Evolutionary conservation across 441 rosid genomes (phyloP), one percentile per base, ranked within the genome.

Genomic region (Pelargonium cotyledonis): DNA sequence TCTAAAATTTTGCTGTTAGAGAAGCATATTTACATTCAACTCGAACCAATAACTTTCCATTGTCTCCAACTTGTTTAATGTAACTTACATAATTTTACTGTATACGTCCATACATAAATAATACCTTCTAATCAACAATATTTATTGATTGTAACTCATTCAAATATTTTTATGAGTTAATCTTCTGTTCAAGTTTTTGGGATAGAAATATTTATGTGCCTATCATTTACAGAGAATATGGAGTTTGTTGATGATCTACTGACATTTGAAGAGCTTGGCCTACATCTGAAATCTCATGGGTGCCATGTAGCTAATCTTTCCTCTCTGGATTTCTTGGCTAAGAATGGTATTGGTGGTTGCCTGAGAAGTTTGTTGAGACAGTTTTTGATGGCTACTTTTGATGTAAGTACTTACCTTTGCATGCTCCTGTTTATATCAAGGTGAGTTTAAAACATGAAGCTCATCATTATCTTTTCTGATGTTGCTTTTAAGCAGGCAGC

Each of bases 261-360:
- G 77, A 89, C 99, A 44, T 92, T 89, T 64, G 77, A 90, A 76
- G 92, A 90, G 74, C 90, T 95, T 69, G 89, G 83, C 11, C 73
- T 74, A 44, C 86, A 85, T 72, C 81, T 95, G 79, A 90, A 82
- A 77, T 84, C 90, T 77, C 83, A 82, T 72, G 95, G 97, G 68
- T 89, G 87, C 67, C 89, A 84, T 72, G 95, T 91, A 51, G 98
- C 98, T 46, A 92, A 85, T 80, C 99, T 95, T 78, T 92, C 95
- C 65, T 92, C 97, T 1, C 44, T 73, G 73, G 96, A 95, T 63
- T 89, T 95, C 81, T 79, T 80, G 0, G 75, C 84, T 68, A 89
- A 87, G 82, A 87, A 66, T 77, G 97, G 97, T 51, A 80, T 86
- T 76, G 88, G 89, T 62, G 91, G 92, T 60, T 90, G 94, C 81